phyloP scores from a whole-genome alignment of 2,329 filamentous ascomycete species.

The Parastagonospora nodorum region DNA sequence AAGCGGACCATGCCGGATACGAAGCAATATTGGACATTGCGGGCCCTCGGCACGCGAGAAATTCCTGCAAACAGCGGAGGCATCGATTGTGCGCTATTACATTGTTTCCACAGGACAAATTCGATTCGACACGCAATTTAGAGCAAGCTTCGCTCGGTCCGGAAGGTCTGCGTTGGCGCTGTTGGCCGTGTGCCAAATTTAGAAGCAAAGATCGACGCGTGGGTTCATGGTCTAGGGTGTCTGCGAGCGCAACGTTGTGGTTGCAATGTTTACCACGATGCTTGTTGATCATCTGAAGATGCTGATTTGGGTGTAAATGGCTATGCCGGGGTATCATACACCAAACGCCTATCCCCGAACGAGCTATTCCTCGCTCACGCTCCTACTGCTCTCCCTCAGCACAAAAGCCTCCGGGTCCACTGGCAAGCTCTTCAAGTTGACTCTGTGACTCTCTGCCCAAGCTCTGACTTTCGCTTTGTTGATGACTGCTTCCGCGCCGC shows the following conservation, averaged over 20 bases:
- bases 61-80: not conserved
- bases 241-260: too few species aligned
- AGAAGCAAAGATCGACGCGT: not conserved
- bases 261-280: not conserved
- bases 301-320: not conserved
- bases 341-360: constrained; percentile 1
- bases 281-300: not conserved
- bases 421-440: constrained; percentile 62
- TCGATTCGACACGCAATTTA: not conserved
- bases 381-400: constrained; percentile 54
- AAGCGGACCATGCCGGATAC: not conserved
- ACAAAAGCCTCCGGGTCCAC: constrained; percentile 79
- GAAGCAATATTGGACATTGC: not conserved
- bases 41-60: constrained; percentile 1
- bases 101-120: not conserved
- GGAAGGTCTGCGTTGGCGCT: not conserved
- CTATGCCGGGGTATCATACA: constrained; percentile 9
- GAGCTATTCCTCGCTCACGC: constrained; percentile 51
- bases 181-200: not conserved
- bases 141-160: too few species aligned
- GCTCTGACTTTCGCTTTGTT: constrained; percentile 64
- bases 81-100: not conserved
- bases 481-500: constrained; percentile 55
- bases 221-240: too few species aligned
- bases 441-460: constrained; percentile 68